phyloP scores from a whole-genome alignment of 2,329 filamentous ascomycete species.

The Arthrobotrys sphaeroides region DNA sequence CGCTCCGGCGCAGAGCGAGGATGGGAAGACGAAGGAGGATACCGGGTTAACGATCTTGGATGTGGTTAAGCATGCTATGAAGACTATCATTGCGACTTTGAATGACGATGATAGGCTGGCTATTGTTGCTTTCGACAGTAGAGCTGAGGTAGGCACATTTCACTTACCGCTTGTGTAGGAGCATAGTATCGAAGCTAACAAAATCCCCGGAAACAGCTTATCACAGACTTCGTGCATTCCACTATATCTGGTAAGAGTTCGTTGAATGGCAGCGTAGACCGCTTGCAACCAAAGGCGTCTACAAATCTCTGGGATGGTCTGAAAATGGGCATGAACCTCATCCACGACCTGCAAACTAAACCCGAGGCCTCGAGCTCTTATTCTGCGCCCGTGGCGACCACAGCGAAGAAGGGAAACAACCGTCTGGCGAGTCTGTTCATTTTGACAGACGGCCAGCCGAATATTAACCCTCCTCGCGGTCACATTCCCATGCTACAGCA shows the following conservation, averaged over 20 bases:
- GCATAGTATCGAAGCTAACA: background rate
- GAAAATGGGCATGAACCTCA: conserved; percentile 65
- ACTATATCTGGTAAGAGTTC: conserved; percentile 63
- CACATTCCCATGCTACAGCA: conserved; percentile 67
- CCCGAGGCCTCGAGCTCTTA: conserved; percentile 50
- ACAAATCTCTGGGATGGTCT: conserved; percentile 72
- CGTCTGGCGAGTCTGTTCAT: conserved; percentile 60
- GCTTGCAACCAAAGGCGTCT: conserved; percentile 60
- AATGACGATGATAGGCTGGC: conserved; percentile 68
- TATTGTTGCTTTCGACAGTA: conserved; percentile 67
- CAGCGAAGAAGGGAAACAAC: conserved; percentile 35
- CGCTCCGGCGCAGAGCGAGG: conserved; percentile 64
- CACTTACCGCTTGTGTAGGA: background rate
- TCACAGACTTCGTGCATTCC: conserved; percentile 66
- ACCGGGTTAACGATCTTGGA: conserved; percentile 69
- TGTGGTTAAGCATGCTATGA: conserved; percentile 70
- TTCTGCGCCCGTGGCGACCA: conserved; percentile 17
- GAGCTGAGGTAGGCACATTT: conserved; percentile 59
- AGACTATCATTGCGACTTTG: conserved; percentile 69
- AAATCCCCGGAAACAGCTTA: conserved; percentile 23
- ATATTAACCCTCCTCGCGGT: conserved; percentile 63
- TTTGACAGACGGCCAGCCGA: conserved; percentile 59
- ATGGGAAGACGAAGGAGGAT: conserved; percentile 61
- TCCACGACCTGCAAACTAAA: conserved; percentile 59
- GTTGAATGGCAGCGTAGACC: conserved; percentile 63